Base-by-base conservation (phyloP, 73 alveolate genomes). In the Paramecium pentaurelia region DNA sequence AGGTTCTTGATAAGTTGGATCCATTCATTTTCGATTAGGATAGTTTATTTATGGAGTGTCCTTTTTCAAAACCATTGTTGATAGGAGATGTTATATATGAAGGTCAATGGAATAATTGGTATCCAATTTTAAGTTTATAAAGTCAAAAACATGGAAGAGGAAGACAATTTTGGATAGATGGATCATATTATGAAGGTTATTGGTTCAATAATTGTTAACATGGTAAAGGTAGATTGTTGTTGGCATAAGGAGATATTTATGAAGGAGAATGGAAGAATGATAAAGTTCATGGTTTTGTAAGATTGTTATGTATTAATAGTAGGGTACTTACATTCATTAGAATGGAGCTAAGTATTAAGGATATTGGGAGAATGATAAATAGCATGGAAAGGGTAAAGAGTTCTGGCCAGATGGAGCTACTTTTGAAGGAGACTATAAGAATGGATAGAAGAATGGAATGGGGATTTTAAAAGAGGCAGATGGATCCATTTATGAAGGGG, bases 91-190 rank as follows among this genome's bases (percentile, higher is more conserved):
- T 11, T 0, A 89, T 77, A 14, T 89, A 89, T 49, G 86, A 89
- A 34, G 94, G 94, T 36, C 22, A 68, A 28, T 89, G 94, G 94
- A 89, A 71, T n/a, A 89, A 71, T 40, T 84, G 91, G 87, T 73
- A 73, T 14, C 0, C 1, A 0, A 12, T 30, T 32, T 11, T 16
- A 14, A n/a, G 0, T 37, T 22, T 36, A 73, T 73, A 8, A 16
- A 73, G 87, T 8, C 20, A 71, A 83, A 70, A 94, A 28, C 96
- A 94, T 92, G 98, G 98, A 8, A 54, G 96, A 58, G 98, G 98
- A n/a, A 95, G 90, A 10, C 85, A 94, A 92, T 28, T 94, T 18
- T 95, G 96, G 95, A 92, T 77, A 47, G 95, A 94, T 88, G 95
- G 96, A 1, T 88, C 92, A 40, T 54, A 60, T 84, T 93, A 86